Percentiles rank a stretch among this genome's conserved stretches.
These are phyloP conservation scores for Symbiodinium natans DNA, from an alignment of 73 alveolate genomes.

Conservation along the genomic window DNA sequence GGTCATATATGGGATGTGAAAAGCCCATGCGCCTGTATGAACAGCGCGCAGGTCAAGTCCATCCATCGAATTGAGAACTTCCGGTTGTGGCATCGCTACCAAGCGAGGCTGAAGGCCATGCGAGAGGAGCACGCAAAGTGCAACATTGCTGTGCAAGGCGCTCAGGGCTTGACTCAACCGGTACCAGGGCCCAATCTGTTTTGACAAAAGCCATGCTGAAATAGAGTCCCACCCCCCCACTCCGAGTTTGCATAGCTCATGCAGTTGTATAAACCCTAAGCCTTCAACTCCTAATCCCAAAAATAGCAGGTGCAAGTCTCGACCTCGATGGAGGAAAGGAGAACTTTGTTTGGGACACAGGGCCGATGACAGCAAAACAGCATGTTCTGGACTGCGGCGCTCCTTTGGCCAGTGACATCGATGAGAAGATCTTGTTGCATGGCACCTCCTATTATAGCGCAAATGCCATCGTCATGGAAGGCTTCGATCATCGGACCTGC, in stretches of 20 bases:
- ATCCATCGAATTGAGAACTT: constrained; percentile 21
- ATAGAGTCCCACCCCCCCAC: too few relatives aligned
- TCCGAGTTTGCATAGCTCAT: neutral
- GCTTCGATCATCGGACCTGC: constrained; percentile 43
- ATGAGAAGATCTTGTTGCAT: constrained; percentile 56
- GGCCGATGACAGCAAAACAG: neutral
- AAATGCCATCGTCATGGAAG: neutral
- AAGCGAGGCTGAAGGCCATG: constrained; percentile 22
- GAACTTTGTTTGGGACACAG: neutral
- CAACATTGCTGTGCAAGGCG: constrained; percentile 5
- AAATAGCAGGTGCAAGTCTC: neutral
- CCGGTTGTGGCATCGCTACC: constrained; percentile 43
- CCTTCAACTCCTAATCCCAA: neutral
- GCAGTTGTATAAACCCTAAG: too few relatives aligned
- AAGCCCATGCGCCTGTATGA: neutral
- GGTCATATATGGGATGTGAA: neutral
- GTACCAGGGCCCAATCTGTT: too few relatives aligned
- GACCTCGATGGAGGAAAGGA: neutral
- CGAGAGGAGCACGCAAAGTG: constrained; percentile 17
- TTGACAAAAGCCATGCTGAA: too few relatives aligned
- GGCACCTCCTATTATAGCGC: constrained; percentile 32
- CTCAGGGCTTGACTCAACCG: neutral
- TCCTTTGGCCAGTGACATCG: constrained; percentile 28
- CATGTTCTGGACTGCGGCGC: constrained; percentile 18
- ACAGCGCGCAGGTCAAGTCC: neutral